Base-by-base conservation (phyloP, 371 early-diverging fungal species). In the Actinomortierella ambigua region DNA sequence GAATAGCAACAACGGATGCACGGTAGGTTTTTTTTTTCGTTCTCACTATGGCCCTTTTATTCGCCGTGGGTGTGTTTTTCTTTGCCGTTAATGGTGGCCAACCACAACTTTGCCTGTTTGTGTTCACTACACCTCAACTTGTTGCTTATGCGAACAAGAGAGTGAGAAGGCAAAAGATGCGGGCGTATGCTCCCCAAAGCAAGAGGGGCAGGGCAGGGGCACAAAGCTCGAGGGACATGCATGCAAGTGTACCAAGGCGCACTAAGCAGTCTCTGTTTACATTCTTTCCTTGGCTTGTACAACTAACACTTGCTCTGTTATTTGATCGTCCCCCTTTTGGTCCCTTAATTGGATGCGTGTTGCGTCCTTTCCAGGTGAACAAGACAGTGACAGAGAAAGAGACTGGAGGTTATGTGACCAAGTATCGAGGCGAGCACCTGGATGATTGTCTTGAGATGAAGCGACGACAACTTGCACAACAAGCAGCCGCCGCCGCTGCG, bases 311-410 rank as follows among this genome's bases (percentile, higher is more conserved):
- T 34, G 34, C 34, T 34, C 11, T 34, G 34, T 11, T 34, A 6
- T 34, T 11, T 34, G 34, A 6, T 34, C 11, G n/a, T n/a, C n/a
- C n/a, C n/a, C 34, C 11, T 34, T 34, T 7, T 83, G 83, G 50
- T 79, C n/a, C n/a, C n/a, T n/a, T n/a, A 34, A 34, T 34, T 4
- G 34, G 34, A 34, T 34, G 4, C 34, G 34, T 34, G 11, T 34
- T 11, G 11, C 34, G 11, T 2, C 18, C 14, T 20, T 11, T 9
- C 41, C 40, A 71, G 73, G 88, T 88, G 2, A 88, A 88, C 65
- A 88, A 88, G 62, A 88, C 88, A 2, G 86, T 86, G 26, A 86
- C 85, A 15, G 81, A 85, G 68, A 82, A 80, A 59, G 86, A 84
- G 44, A 81, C 80, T 52, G 84, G 83, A 15, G 85, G 85, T 50